Percentiles rank a stretch among this genome's conserved stretches.
These are phyloP conservation scores for Apophysomyces sp. DNA, from an alignment of 371 early-diverging fungal species.

Conservation along the genomic window DNA sequence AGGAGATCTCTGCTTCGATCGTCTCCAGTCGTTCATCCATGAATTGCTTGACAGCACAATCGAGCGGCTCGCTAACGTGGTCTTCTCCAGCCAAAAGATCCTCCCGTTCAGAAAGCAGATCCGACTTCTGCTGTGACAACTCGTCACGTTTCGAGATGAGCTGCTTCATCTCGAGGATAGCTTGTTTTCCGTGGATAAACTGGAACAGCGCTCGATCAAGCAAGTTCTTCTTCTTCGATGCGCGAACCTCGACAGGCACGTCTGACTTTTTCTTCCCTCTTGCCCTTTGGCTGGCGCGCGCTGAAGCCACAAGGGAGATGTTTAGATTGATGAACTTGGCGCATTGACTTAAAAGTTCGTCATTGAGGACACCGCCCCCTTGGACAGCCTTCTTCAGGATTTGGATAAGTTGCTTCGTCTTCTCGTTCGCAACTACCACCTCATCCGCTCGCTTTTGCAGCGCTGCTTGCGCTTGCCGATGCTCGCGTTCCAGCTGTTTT, in stretches of 20 bases:
- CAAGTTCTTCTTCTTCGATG: slow-evolving; percentile 52
- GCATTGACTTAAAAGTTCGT: slow-evolving; percentile 22
- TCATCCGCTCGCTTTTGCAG: slow-evolving; percentile 56
- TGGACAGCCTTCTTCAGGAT: slow-evolving; percentile 43
- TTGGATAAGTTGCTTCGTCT: slow-evolving; percentile 47
- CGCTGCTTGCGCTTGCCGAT: slow-evolving; percentile 56
- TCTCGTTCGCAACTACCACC: slow-evolving; percentile 52
- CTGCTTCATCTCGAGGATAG: slow-evolving; percentile 39
- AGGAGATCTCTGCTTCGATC: slow-evolving; percentile 79
- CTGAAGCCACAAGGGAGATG: slow-evolving; percentile 8
- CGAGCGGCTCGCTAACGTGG: slow-evolving; percentile 32
- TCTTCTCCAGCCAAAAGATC: slow-evolving; percentile 43
- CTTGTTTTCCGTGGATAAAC: slow-evolving; percentile 46
- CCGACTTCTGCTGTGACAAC: slow-evolving; percentile 62
- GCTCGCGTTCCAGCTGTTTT: slow-evolving; percentile 66
- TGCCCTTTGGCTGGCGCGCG: slow-evolving; percentile 3
- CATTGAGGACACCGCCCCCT: slow-evolving; percentile 41
- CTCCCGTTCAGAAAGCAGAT: slow-evolving; percentile 66
- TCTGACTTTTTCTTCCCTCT: slow-evolving; percentile 7
- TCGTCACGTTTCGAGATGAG: slow-evolving; percentile 50
- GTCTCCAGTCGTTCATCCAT: slow-evolving; percentile 85
- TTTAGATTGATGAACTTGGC: slow-evolving; percentile 27
- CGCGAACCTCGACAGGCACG: slow-evolving; percentile 24
- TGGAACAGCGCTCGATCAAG: slow-evolving; percentile 53
- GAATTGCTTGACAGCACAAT: slow-evolving; percentile 56